phyloP scores from a whole-genome alignment of 2,329 filamentous ascomycete species.

The Diaporthe sp. region DNA sequence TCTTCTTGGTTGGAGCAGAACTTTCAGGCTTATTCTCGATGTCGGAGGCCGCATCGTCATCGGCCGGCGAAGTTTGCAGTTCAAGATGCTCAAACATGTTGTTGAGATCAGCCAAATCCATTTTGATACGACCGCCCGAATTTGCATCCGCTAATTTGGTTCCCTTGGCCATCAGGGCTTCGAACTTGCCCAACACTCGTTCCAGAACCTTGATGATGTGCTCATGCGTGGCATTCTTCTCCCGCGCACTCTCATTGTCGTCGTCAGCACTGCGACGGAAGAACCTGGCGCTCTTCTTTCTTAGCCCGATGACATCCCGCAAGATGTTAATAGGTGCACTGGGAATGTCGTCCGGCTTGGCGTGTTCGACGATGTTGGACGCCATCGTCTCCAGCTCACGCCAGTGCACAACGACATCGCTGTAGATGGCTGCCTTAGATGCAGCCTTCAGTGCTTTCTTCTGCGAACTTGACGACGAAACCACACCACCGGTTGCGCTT shows the following conservation, averaged over 20 bases:
- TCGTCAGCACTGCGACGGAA: not conserved
- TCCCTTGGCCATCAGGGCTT: not conserved
- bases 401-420: not conserved
- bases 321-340: not conserved
- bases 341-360: not conserved
- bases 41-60: not conserved
- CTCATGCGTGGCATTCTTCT: slow-evolving; percentile 2
- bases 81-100: not conserved
- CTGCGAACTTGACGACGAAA: not conserved
- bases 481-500: not conserved
- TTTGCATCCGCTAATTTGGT: not conserved
- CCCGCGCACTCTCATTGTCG: not conserved
- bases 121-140: not conserved
- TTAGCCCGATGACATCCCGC: not conserved
- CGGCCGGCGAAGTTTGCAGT: not conserved
- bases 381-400: not conserved
- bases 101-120: not conserved
- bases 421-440: not conserved
- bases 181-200: not conserved
- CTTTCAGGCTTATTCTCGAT: not conserved
- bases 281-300: not conserved
- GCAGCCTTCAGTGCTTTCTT: not conserved
- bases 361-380: not conserved
- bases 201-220: not conserved
- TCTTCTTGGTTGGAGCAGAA: not conserved